Conservation (phyloP, 2,329 filamentous ascomycete genomes). For the Aureobasidium leucospermi region DNA sequence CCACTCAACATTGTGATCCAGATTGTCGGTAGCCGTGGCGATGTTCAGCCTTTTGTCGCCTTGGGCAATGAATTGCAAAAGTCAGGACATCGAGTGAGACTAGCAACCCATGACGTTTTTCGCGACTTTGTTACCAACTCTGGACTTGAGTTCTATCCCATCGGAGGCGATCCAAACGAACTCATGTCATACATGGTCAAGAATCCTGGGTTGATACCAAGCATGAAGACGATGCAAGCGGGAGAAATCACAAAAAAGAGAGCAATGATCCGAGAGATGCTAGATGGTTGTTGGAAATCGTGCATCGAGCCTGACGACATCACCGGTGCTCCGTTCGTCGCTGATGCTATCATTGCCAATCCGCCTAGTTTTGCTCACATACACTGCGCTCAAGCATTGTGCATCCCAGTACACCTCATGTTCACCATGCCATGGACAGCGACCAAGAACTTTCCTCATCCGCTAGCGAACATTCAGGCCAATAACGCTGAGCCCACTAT, state of each 20-base stretch:
- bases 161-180: conserved; percentile 43
- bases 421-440: conserved; percentile 91
- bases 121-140: conserved; percentile 43
- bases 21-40: conserved; percentile 42
- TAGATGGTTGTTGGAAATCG: conserved; percentile 81
- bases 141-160: conserved; percentile 45
- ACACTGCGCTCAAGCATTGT: conserved; percentile 67
- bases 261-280: conserved; percentile 69
- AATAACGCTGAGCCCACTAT: conserved; percentile 60
- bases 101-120: conserved; percentile 44
- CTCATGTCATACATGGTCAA: conserved; percentile 80
- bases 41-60: conserved; percentile 45
- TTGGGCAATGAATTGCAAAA: conserved; percentile 43
- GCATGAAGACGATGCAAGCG: conserved; percentile 65
- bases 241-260: conserved; percentile 71
- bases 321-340: conserved; percentile 60
- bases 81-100: conserved; percentile 39
- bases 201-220: conserved; percentile 78
- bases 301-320: conserved; percentile 37
- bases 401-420: conserved; percentile 74
- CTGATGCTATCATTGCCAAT: conserved; percentile 73
- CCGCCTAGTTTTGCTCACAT: conserved; percentile 71
- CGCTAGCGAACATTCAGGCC: conserved; percentile 71
- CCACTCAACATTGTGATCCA: conserved; percentile 43
- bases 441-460: conserved; percentile 78